These are phyloP conservation scores for Camillea tinctor DNA, from an alignment of 2,329 filamentous ascomycete species.

Conservation along the genomic window DNA sequence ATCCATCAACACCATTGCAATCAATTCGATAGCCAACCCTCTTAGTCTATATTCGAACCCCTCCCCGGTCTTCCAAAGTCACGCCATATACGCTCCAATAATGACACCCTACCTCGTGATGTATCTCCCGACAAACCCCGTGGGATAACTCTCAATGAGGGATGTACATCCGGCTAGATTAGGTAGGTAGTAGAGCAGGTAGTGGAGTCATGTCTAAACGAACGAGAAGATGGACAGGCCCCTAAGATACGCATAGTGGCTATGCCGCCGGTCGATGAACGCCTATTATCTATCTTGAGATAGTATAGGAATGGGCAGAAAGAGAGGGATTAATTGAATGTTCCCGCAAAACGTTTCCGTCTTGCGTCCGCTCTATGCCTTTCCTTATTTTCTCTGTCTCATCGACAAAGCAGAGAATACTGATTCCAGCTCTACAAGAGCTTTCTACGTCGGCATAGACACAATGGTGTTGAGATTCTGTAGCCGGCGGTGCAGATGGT, in stretches of 20 bases:
- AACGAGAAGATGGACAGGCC: too few species aligned
- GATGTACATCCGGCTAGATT: neutral
- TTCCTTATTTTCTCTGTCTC: neutral
- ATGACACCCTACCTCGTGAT: neutral
- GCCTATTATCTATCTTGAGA: too few species aligned
- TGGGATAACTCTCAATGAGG: neutral
- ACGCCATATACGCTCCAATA: neutral
- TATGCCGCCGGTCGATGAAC: too few species aligned
- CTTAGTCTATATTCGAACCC: neutral
- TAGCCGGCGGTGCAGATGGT: slow-evolving; percentile 18
- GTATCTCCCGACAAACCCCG: neutral
- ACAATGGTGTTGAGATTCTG: slow-evolving; percentile 22
- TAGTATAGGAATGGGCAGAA: too few species aligned
- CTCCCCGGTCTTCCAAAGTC: neutral
- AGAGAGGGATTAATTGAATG: too few species aligned
- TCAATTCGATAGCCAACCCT: neutral
- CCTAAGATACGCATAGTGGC: too few species aligned
- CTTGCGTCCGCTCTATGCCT: neutral
- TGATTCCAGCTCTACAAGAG: neutral
- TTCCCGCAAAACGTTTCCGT: too few species aligned
- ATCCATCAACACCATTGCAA: neutral
- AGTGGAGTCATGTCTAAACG: too few species aligned
- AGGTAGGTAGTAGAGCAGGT: neutral
- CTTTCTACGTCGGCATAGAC: slow-evolving; percentile 14
- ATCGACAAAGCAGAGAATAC: neutral